These are phyloP conservation scores for Cyberlindnera suaveolens DNA, from an alignment of 805 yeast genomes.

Conservation along the genomic window DNA sequence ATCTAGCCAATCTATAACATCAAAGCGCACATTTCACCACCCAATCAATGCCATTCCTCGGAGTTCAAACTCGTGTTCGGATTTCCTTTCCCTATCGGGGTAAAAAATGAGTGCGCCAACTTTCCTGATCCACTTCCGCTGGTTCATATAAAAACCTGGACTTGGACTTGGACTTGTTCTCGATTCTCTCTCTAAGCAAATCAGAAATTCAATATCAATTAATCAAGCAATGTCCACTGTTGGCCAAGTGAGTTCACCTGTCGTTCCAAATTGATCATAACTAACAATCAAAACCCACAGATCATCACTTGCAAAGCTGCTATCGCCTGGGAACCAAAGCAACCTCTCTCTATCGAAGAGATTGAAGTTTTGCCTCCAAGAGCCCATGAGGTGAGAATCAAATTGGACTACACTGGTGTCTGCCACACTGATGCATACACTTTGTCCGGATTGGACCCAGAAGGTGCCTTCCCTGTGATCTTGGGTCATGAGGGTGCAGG, in stretches of 20 bases:
- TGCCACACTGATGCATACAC: slow-evolving; percentile 99
- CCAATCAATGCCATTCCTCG: neutral
- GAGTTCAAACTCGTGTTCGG: neutral
- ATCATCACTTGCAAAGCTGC: slow-evolving; percentile 90
- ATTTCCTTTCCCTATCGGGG: neutral
- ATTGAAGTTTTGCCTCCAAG: slow-evolving; percentile 90
- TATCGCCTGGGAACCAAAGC: slow-evolving; percentile 93
- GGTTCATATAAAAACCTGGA: too few relatives aligned
- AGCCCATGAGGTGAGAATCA: slow-evolving; percentile 96
- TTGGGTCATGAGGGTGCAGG: slow-evolving; percentile 99
- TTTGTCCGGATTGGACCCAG: slow-evolving; percentile 90
- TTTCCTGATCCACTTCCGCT: too few relatives aligned
- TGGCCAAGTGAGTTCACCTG: slow-evolving; percentile 3
- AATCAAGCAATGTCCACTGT: slow-evolving; percentile 10
- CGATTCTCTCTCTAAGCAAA: too few relatives aligned
- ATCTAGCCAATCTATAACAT: too few relatives aligned
- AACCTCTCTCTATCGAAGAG: slow-evolving; percentile 76
- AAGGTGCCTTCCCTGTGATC: slow-evolving; percentile 89
- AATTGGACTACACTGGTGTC: slow-evolving; percentile 83
- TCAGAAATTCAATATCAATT: neutral
- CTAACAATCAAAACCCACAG: slow-evolving; percentile 9
- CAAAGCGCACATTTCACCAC: too few relatives aligned
- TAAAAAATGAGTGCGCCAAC: neutral
- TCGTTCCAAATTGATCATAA: neutral
- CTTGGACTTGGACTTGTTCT: too few relatives aligned